These are phyloP conservation scores for Emergomyces pasteurianus DNA, from an alignment of 2,329 filamentous ascomycete genomes.

Conservation along the genomic window DNA sequence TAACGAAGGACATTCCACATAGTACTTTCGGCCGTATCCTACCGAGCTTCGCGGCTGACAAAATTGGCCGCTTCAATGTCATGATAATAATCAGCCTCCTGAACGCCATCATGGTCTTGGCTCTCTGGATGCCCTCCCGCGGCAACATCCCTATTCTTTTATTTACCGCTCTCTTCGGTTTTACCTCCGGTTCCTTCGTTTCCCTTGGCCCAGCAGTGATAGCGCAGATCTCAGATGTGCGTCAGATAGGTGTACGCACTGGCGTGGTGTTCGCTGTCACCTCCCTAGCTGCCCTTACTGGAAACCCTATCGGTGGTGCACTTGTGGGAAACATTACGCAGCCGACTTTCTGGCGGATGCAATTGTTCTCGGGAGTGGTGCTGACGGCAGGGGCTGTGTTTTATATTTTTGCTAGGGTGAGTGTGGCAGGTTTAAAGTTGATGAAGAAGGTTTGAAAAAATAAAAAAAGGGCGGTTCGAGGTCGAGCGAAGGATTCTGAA, in stretches of 20 bases:
- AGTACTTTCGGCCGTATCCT: conserved; percentile 45
- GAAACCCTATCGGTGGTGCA: conserved; percentile 56
- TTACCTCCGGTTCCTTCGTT: conserved; percentile 55
- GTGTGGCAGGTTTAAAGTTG: conserved; percentile 18
- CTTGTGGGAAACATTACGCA: conserved; percentile 39
- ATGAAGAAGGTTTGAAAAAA: conserved; percentile 17
- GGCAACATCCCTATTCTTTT: conserved; percentile 48
- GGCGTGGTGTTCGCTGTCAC: conserved; percentile 53
- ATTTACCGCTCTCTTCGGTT: conserved; percentile 58
- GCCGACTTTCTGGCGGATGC: conserved; percentile 47
- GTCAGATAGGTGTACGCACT: conserved; percentile 56
- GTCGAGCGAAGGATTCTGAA: neutral
- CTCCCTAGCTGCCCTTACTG: conserved; percentile 53
- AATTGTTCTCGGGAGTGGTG: conserved; percentile 52
- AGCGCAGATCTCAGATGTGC: conserved; percentile 58
- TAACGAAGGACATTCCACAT: neutral
- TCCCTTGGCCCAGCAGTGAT: conserved; percentile 52
- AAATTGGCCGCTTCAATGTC: conserved; percentile 43
- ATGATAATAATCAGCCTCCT: conserved; percentile 39
- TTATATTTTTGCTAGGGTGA: conserved; percentile 28
- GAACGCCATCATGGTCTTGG: conserved; percentile 38
- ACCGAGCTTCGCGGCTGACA: conserved; percentile 43
- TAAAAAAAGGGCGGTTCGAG: neutral
- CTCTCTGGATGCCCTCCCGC: conserved; percentile 43
- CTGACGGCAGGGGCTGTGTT: conserved; percentile 33